A percentile compares a stretch with the other conserved stretches of the same genome.
Evolutionary conservation across 73 alveolate genomes (phyloP).

Genomic region (Tetrahymena elliotti): DNA sequence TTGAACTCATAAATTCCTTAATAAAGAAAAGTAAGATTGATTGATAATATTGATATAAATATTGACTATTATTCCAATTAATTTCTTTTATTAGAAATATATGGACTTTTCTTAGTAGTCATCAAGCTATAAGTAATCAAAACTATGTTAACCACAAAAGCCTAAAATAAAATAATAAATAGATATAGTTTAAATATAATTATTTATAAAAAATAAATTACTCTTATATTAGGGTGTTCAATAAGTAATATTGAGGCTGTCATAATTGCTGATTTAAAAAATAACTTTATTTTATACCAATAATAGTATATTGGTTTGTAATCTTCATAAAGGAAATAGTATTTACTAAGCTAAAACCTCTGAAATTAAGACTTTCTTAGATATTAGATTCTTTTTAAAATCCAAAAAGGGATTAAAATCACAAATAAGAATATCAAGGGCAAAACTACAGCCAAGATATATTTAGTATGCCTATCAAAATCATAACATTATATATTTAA

Average conservation of each 20-base stretch:
- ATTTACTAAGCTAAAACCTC: not conserved
- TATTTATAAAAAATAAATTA: not conserved
- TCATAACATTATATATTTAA: not conserved
- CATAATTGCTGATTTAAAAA: not conserved
- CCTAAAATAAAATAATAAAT: not conserved
- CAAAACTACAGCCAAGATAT: not conserved
- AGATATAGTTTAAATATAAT: not conserved
- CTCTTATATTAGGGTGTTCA: not conserved
- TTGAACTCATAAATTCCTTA: not conserved
- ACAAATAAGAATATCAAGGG: not conserved
- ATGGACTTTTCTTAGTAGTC: not conserved
- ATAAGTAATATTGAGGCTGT: not conserved
- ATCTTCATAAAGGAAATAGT: not conserved
- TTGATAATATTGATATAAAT: not conserved
- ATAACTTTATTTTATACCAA: not conserved
- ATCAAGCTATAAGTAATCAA: not conserved
- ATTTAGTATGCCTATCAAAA: not conserved
- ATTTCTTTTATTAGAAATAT: not conserved
- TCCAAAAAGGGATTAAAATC: not conserved
- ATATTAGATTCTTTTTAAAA: not conserved
- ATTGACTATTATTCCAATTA: not conserved
- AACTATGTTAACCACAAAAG: not conserved
- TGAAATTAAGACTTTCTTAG: not conserved
- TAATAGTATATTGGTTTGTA: not conserved
- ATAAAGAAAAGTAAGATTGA: not conserved